Conservation (phyloP, 2,329 filamentous ascomycete species). For the Phoma herbarum region DNA sequence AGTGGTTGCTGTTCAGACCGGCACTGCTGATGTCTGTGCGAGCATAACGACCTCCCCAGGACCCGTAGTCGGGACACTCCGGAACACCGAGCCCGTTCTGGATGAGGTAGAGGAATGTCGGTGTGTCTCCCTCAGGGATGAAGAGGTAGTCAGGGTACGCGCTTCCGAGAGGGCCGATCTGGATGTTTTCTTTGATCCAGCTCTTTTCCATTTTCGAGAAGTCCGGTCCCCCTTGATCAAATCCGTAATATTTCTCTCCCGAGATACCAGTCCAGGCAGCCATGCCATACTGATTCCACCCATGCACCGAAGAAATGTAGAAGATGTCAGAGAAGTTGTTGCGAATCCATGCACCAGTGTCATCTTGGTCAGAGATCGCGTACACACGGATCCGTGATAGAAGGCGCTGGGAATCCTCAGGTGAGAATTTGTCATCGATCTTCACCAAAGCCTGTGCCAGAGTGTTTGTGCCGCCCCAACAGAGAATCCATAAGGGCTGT, state of each 20-base stretch:
- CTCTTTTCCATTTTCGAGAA: slow-evolving; percentile 57
- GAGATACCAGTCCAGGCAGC: slow-evolving; percentile 67
- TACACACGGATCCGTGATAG: slow-evolving; percentile 48
- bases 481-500: slow-evolving; percentile 61
- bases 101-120: slow-evolving; percentile 60
- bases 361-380: slow-evolving; percentile 67
- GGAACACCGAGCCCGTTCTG: slow-evolving; percentile 59
- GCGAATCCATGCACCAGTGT: slow-evolving; percentile 66
- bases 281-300: slow-evolving; percentile 63
- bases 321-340: slow-evolving; percentile 63
- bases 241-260: slow-evolving; percentile 58
- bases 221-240: slow-evolving; percentile 61
- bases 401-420: slow-evolving; percentile 46
- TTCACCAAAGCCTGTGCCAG: slow-evolving; percentile 60
- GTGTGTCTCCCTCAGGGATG: slow-evolving; percentile 64
- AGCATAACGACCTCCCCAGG: slow-evolving; percentile 61
- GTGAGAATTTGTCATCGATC: slow-evolving; percentile 45
- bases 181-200: slow-evolving; percentile 64
- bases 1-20: slow-evolving; percentile 48
- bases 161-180: slow-evolving; percentile 58
- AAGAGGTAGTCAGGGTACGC: slow-evolving; percentile 58
- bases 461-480: slow-evolving; percentile 64
- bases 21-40: slow-evolving; percentile 47
- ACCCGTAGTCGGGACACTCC: slow-evolving; percentile 59
- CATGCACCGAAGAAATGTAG: slow-evolving; percentile 65